Evolutionary conservation across 176 grass and related monocot genomes (phyloP).

Genomic region (Eleusine indica): DNA sequence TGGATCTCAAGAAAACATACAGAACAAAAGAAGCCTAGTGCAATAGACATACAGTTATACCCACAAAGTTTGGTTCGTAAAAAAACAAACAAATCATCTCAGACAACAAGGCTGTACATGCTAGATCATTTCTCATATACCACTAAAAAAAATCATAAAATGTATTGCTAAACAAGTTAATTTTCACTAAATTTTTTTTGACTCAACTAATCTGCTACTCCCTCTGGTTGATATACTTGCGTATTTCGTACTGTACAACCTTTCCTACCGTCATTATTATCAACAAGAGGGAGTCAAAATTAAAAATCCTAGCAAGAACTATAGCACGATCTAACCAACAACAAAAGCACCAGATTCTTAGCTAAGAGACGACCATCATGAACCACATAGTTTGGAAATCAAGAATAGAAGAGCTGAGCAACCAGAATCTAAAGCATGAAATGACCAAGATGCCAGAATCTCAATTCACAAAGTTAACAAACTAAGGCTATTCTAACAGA

Average conservation of each 20-base stretch:
- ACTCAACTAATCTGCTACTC: too few relatives aligned
- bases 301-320: background rate
- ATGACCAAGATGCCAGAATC: background rate
- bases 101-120: background rate
- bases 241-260: background rate
- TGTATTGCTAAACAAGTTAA: background rate
- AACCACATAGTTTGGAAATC: background rate
- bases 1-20: background rate
- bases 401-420: background rate
- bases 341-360: background rate
- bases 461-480: slow-evolving; percentile 2
- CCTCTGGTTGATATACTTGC: background rate
- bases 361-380: background rate
- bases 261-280: background rate
- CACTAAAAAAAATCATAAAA: background rate
- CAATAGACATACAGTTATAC: background rate
- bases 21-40: slow-evolving; percentile 2
- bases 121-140: background rate
- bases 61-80: background rate
- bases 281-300: background rate
- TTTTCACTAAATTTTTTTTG: background rate
- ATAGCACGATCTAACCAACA: background rate
- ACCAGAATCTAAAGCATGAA: slow-evolving; percentile 13
- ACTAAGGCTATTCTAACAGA: background rate
- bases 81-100: slow-evolving; percentile 7